A percentile compares a stretch with the other conserved stretches of the same genome.
phyloP scores from a whole-genome alignment of 2,329 filamentous ascomycete genomes.

The Phoma sp. region DNA sequence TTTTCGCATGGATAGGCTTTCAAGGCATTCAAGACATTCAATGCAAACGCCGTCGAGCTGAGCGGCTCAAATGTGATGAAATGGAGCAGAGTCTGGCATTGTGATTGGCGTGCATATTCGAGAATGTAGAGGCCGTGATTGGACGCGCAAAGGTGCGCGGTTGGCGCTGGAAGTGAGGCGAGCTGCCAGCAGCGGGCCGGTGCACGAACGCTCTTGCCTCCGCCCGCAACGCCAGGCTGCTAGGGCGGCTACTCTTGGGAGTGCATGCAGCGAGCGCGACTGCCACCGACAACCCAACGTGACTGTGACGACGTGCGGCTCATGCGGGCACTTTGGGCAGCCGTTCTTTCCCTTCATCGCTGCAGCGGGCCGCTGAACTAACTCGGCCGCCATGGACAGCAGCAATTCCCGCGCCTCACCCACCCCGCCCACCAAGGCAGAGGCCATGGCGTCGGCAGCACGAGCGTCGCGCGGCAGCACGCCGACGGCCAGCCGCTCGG shows the following conservation, averaged over 20 bases:
- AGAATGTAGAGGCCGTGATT: constrained; percentile 6
- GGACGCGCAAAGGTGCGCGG: constrained; percentile 7
- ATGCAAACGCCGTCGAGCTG: no score
- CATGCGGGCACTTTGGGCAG: constrained; percentile 30
- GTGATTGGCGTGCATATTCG: constrained; percentile 17
- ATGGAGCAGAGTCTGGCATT: background rate
- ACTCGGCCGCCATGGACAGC: constrained; percentile 38
- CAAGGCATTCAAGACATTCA: no score
- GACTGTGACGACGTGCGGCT: constrained; percentile 23
- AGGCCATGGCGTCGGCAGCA: constrained; percentile 38
- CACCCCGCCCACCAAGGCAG: constrained; percentile 40
- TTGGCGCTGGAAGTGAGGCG: constrained; percentile 17
- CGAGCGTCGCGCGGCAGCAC: constrained; percentile 36
- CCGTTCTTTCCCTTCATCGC: constrained; percentile 16
- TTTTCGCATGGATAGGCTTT: no score
- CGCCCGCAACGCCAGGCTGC: constrained; percentile 1
- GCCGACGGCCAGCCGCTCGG: constrained; percentile 37
- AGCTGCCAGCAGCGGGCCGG: constrained; percentile 3
- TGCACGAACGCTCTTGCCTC: background rate
- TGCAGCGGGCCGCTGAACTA: constrained; percentile 23
- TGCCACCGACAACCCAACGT: constrained; percentile 24
- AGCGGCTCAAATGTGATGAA: constrained; percentile 3
- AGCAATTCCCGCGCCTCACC: constrained; percentile 32
- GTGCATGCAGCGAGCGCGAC: constrained; percentile 19
- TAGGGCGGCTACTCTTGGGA: constrained; percentile 14